Evolutionary conservation across 2,329 filamentous ascomycete species (phyloP), one percentile per base, ranked within the genome.

Genomic region (Colletotrichum sp.): DNA sequence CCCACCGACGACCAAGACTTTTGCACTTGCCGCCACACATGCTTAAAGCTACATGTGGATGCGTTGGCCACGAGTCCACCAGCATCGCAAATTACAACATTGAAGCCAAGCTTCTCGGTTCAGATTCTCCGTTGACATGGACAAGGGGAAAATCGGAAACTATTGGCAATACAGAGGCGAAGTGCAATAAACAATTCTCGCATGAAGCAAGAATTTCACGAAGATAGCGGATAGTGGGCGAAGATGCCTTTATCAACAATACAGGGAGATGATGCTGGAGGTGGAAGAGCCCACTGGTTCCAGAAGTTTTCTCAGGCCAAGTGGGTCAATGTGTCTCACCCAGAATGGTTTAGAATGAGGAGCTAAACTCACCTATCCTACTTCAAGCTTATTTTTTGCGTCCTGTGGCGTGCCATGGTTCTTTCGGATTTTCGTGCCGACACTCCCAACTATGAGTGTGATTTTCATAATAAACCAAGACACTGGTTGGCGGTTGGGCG

Each of bases 371-470:
- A 49, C 44, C n/a, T 49, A 49, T 25, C 32, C 32, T 27, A 29
- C 73, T 69, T 76, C 64, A 73, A 73, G 59, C 69, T 61, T 69
- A 76, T 30, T 62, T 66, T 55, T 57, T 34, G 15, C 25, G 32
- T 29, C 11, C 12, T 39, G 63, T 30, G 15, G 19, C 15, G 34
- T 2, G 27, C 30, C 39, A 32, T 39, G 36, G 44, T 32, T n/a
- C 12, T 27, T n/a, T 34, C 44, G 73, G 70, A 49, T 9, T 49
- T 11, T 12, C 13, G 64, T 49, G 32, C 64, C 70, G 73, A 63
- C n/a, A 63, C 27, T 44, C 62, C 62, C 22, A 39, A 27, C 30
- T 64, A 44, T 19, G 32, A 36, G 32, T 22, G 25, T 27, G 34
- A 15, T 25, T 62, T 22, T 62, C 32, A 62, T 13, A n/a, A 32